phyloP scores from a whole-genome alignment of 2,329 filamentous ascomycete species.

The Apiospora kogelbergensis region DNA sequence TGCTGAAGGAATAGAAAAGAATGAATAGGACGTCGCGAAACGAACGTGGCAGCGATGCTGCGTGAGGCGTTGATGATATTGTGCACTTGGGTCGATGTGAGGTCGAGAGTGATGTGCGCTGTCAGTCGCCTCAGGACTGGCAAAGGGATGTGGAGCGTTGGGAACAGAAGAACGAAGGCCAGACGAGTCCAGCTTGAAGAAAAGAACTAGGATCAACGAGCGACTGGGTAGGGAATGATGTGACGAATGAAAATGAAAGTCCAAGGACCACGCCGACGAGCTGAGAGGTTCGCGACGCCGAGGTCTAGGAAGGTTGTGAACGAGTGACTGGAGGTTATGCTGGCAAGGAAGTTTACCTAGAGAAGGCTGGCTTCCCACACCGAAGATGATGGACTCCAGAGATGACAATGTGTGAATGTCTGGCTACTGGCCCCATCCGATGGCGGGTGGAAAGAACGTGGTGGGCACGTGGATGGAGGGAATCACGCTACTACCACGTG shows the following conservation, averaged over 20 bases:
- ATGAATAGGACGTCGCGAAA: not conserved
- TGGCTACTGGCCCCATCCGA: not conserved
- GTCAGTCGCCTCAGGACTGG: not conserved
- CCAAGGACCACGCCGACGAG: not conserved
- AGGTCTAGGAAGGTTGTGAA: not conserved
- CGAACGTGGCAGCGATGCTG: not conserved
- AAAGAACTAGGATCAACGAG: not conserved
- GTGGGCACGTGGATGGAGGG: not conserved
- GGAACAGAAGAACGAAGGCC: not conserved
- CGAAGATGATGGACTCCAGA: not conserved
- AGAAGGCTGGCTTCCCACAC: not conserved
- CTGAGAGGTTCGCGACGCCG: not conserved
- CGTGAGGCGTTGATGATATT: not conserved
- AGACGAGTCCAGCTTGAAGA: not conserved
- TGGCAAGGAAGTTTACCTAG: not conserved
- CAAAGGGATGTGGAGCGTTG: not conserved
- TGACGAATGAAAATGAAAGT: not conserved
- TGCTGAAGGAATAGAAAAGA: not conserved
- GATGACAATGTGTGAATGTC: not conserved
- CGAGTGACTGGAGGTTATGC: not conserved
- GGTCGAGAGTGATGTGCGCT: not conserved
- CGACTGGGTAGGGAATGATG: not conserved
- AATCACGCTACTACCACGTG: not conserved
- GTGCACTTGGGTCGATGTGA: not conserved
- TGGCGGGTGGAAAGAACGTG: not conserved